phyloP scores from a whole-genome alignment of 352 stramenopile genomes.

The Peronospora tabacina region DNA sequence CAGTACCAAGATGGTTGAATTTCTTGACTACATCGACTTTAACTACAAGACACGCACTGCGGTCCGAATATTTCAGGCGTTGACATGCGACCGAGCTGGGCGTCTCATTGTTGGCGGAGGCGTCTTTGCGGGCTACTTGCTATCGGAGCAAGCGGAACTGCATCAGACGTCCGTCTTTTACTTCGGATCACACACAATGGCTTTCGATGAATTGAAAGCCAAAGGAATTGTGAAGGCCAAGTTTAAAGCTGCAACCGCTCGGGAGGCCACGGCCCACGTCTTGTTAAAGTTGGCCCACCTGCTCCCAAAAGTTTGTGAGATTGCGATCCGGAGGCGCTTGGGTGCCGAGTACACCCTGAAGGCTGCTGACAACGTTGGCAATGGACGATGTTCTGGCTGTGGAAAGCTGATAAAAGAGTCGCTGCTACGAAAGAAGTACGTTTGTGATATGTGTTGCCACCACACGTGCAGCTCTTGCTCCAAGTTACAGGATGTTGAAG shows the following conservation, averaged over 20 bases:
- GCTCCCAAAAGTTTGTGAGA: conserved; percentile 29
- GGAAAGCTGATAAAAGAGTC: conserved; percentile 25
- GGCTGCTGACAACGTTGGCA: conserved; percentile 1
- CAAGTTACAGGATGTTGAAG: conserved; percentile 32
- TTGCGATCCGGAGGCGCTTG: conserved; percentile 26
- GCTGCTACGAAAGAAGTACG: conserved; percentile 31
- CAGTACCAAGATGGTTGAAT: conserved; percentile 27
- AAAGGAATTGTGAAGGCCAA: conserved; percentile 20
- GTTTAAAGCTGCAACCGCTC: conserved; percentile 14
- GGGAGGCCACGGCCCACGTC: conserved; percentile 16
- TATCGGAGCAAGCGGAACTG: conserved; percentile 14
- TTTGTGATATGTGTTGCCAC: conserved; percentile 35
- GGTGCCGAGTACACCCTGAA: conserved; percentile 22
- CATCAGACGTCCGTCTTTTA: conserved; percentile 34
- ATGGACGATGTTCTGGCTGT: conserved; percentile 28
- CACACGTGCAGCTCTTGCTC: conserved; percentile 34
- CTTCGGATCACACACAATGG: conserved; percentile 18
- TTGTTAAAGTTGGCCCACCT: conserved; percentile 29
- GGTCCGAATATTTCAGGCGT: conserved; percentile 23
- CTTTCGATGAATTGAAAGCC: conserved; percentile 2
- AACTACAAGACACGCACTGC: conserved; percentile 22
- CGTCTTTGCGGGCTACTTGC: conserved; percentile 24
- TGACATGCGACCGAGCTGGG: conserved; percentile 18
- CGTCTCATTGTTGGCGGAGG: conserved; percentile 24
- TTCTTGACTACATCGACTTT: conserved; percentile 28